Evolutionary conservation across 768 basidiomycete species (phyloP), one percentile per base, ranked within the genome.

Genomic region (Suillus clintonianus): DNA sequence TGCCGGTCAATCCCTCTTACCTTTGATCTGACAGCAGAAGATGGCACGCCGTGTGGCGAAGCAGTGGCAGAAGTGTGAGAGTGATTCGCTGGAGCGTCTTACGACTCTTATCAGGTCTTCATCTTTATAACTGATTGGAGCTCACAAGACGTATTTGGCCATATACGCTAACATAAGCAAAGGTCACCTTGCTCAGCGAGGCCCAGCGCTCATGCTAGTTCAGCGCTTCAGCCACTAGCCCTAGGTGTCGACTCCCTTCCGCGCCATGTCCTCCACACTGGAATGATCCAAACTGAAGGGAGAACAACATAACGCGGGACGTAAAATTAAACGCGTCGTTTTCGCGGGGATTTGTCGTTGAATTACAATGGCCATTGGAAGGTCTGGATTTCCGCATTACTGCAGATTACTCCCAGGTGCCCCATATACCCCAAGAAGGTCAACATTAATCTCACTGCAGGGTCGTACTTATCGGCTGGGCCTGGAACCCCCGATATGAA

Each of bases 51-150:
- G 37, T 57, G 56, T 17, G 56, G 56, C 39, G 55, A 56, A 56
- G 55, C 36, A 56, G 55, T 53, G 51, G 30, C 51, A 34, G 51
- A 53, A 56, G 55, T 42, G 56, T 57, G 56, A 57, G 56, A 57
- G 39, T 19, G 56, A 57, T 57, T 57, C 39, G 41, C 56, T 39
- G 37, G 55, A 56, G 37, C 24, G 55, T 56, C 37, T 53, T 51
- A 15, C 50, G 17, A 51, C 17, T 51, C 50, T 51, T 53, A 53
- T 53, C 51, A 11, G 48, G 32, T 19, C 27, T 32, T 30, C 50
- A 51, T 24, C 36, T 39, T 39, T 57, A 57, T 57, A 57, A 57
- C 24, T 27, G 7, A 11, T 36, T 55, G 34, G 22, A 36, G 36
- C 34, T n/a, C 36, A 7, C 30, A n/a, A 17, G 30, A 53, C 51